Evolutionary conservation across 202 grass and related monocot species (phyloP).

Genomic region (Panicum virgatum): DNA sequence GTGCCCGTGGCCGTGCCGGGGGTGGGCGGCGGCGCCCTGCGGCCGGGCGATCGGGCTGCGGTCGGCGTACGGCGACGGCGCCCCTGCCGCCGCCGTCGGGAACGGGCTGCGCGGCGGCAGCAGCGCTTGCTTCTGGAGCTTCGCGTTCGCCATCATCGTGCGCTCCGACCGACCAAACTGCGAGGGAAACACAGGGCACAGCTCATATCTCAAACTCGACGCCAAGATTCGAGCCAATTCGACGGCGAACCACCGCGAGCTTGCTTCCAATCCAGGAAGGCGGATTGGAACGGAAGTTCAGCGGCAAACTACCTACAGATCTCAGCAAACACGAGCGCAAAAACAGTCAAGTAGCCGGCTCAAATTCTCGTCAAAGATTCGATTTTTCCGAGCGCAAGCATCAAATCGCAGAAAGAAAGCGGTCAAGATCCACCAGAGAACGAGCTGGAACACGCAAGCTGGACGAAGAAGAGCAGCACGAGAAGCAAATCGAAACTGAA

Average conservation of each 20-base stretch:
- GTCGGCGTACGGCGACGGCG: slow-evolving; percentile 47
- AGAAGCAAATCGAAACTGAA: not conserved
- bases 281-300: not conserved
- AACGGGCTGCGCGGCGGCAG: slow-evolving; percentile 93
- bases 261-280: slow-evolving; percentile 16
- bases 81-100: slow-evolving; percentile 35
- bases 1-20: slow-evolving; percentile 45
- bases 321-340: not conserved
- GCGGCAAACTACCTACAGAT: slow-evolving; percentile 3
- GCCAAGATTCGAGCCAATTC: slow-evolving; percentile 43
- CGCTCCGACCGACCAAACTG: slow-evolving; percentile 23
- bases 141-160: slow-evolving; percentile 58
- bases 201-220: slow-evolving; percentile 13
- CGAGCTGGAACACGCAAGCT: not conserved
- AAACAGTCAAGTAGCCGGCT: not conserved
- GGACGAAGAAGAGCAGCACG: not conserved
- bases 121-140: slow-evolving; percentile 58
- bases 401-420: not conserved
- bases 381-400: slow-evolving; percentile 20
- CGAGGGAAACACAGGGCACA: not conserved
- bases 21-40: slow-evolving; percentile 43
- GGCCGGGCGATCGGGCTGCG: slow-evolving; percentile 52
- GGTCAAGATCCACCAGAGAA: slow-evolving; percentile 27
- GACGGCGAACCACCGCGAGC: not conserved
- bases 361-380: slow-evolving; percentile 45